Evolutionary conservation across 1,139 yeast species (phyloP), one percentile per base, ranked within the genome.

Genomic region (Pichia sp.): DNA sequence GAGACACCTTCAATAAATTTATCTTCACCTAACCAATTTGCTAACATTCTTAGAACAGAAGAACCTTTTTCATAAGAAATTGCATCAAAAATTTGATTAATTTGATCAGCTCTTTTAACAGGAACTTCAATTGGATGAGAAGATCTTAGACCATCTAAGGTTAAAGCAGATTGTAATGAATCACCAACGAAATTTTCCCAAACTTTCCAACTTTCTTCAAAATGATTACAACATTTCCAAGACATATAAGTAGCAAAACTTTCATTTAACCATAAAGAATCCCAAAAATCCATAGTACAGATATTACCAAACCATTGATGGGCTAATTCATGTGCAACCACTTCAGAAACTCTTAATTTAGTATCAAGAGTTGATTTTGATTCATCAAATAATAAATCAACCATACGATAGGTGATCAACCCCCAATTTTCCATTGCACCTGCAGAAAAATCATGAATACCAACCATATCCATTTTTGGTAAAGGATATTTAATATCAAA

Each of bases 401-500:
- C 72, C 51, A 72, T 66, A 61, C 81, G 67, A 59, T 71, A 76
- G 19, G 80, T 76, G 52, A 75, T 66, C 47, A 76, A 66, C 38
- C 81, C 81, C 65, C 74, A 75, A 57, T 76, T 76, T 57, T 76
- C 81, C 81, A 76, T 76, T 37, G 81, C 81, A 53, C 78, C 78
- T 24, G 78, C 77, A 13, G 76, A 63, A 55, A 75, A 76, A 49
- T 73, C 75, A 50, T 71, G 80, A 45, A 76, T 74, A 28, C 77
- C 79, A 38, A 75, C 70, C 68, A 76, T 65, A 55, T 76, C 81
- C 63, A 76, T 68, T 53, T 76, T 76, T 48, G 80, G 80, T 50
- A 76, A 66, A 13, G 80, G 79, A 56, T 76, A 76, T 42, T 72
- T 69, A 46, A 76, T 70, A 50, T 74, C 78, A 51, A 76, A 76